Evolutionary conservation across 805 yeast species (phyloP), one percentile per base, ranked within the genome.

Genomic region (Sugiyamaella chiloensis): DNA sequence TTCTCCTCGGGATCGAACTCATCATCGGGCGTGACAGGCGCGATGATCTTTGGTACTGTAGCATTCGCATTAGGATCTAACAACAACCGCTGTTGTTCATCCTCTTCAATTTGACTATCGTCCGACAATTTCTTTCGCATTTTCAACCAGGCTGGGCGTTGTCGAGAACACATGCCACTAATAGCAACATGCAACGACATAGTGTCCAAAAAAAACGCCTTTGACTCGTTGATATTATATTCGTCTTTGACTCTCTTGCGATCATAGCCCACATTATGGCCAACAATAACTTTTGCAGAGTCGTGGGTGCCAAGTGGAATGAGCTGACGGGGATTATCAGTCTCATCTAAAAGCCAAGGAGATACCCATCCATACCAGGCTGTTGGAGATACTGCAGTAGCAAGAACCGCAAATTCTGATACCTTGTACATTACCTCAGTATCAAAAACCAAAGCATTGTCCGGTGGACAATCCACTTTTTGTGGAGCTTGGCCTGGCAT

Each of bases 331-430:
- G 67, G 59, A 2, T 63, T 56, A 4, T 70, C 67, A 2, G 80
- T 67, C 42, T 78, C 80, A 2, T 76, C 77, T 1, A 85, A 73
- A 17, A 93, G 63, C 61, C 75, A 81, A 0, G 99, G 99, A 0
- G 96, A 88, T 6, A 88, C 81, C 99, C 99, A 93, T 0, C 83
- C 81, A 60, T 90, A 93, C 96, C 97, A 89, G 0, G 96, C 95
- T 7, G 74, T 70, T 0, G 73, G 62, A 0, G 96, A 80, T 1
- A 75, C 81, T 8, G 96, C 95, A 0, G 86, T 77, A 1, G 96
- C 96, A 65, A 93, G 61, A 0, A 85, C 79, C 0, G 98, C 83
- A 60, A 80, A 90, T 2, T 75, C 76, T 0, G 93, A 79, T 1
- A 79, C 65, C 55, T 87, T 83, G 66, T 88, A 90, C 59, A 90